Evolutionary conservation across 139 green algal species (phyloP), one percentile per base, ranked within the genome.

Genomic region (Spirogloea muscicola): DNA sequence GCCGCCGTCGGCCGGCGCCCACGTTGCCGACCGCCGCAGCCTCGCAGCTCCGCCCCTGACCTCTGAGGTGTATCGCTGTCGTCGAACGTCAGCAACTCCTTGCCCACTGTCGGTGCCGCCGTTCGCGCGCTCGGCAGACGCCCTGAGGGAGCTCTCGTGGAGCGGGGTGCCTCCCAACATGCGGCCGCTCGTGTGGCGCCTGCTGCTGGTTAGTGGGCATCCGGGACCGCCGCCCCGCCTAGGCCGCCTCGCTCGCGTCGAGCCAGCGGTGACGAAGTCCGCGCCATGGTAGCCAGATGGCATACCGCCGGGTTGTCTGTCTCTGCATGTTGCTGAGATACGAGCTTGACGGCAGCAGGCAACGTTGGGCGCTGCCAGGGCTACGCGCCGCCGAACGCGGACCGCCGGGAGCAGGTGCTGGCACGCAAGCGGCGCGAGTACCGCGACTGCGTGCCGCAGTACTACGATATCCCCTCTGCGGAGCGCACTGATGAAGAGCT

Each of bases 81-180:
- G 29, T n/a, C 36, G 29, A 49, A 16, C 55, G 13, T 64, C 10
- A 9, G 10, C 13, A 13, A 49, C 55, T 64, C 10, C 55, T 21
- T 27, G 29, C 29, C 10, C 39, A 38, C 39, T 64, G 29, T 52
- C 40, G 21, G 18, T n/a, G 16, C 36, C n/a, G n/a, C n/a, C n/a
- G n/a, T n/a, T n/a, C n/a, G n/a, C n/a, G n/a, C n/a, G n/a, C n/a
- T n/a, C n/a, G 16, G 16, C 60, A 77, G 73, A 81, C 34, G 85
- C 86, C 13, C 81, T 97, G 65, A 74, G 90, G 3, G 91, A 97
- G 82, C 75, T 96, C 49, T 69, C 87, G 44, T 98, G 93, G 93
- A 94, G 77, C 52, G 93, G 93, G 25, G 87, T 97, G 25, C 92
- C 93, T 0, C 64, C 82, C 3, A 37, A 84, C 27, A 80, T 97